Percentiles rank a stretch among this genome's conserved stretches.
phyloP scores from a whole-genome alignment of 495 filamentous ascomycete genomes.

The Talaromyces adpressus region DNA sequence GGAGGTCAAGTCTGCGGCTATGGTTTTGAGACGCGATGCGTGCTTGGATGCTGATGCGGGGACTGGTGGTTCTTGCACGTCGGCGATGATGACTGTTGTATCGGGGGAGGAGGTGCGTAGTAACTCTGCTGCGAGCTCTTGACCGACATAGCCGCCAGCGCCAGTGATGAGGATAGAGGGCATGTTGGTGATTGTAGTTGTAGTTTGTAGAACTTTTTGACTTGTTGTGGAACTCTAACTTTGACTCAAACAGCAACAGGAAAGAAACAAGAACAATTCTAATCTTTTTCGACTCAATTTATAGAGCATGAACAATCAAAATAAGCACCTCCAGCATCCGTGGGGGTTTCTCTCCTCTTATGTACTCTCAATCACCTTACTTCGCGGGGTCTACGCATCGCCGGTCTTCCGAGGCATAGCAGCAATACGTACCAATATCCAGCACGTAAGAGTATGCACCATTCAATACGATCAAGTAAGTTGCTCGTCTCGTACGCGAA shows the following conservation, averaged over 20 bases:
- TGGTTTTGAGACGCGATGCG: constrained; percentile 31
- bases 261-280: not conserved
- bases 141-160: constrained; percentile 64
- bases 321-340: not conserved
- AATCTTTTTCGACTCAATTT: not conserved
- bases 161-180: constrained; percentile 64
- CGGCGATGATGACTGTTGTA: constrained; percentile 55
- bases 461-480: not conserved
- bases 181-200: not conserved
- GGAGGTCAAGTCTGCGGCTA: constrained; percentile 58
- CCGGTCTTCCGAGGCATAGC: not conserved
- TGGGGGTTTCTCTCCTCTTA: not conserved
- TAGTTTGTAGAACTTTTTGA: too few relatives aligned
- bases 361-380: not conserved
- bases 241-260: not conserved
- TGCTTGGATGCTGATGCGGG: constrained; percentile 42
- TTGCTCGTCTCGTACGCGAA: not conserved
- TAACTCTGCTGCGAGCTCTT: constrained; percentile 57
- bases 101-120: constrained; percentile 41
- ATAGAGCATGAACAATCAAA: not conserved
- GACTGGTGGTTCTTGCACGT: constrained; percentile 50
- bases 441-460: not conserved
- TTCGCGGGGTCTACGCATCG: not conserved
- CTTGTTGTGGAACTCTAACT: too few relatives aligned
- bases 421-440: not conserved